phyloP scores from a whole-genome alignment of 1,139 yeast genomes.

The Hanseniaspora gamundiae region DNA sequence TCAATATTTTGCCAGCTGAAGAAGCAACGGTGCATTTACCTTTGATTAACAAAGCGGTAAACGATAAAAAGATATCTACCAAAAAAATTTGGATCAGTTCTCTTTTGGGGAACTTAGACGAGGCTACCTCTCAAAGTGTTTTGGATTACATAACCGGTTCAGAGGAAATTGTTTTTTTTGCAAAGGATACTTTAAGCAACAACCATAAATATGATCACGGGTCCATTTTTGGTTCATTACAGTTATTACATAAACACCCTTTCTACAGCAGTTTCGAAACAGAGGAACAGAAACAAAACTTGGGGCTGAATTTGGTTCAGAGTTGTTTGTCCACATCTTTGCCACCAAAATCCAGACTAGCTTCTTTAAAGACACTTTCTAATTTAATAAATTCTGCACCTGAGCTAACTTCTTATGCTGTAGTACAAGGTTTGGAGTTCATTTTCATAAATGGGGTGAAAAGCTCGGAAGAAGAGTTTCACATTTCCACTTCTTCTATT shows the following conservation, averaged over 20 bases:
- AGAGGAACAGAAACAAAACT: constrained; percentile 7
- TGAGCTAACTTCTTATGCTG: constrained; percentile 14
- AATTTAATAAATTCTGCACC: constrained; percentile 14
- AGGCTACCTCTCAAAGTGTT: not conserved
- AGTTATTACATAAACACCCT: constrained; percentile 12
- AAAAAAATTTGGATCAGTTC: constrained; percentile 58
- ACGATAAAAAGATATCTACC: constrained; percentile 50
- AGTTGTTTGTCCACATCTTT: constrained; percentile 7
- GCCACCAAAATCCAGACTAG: constrained; percentile 13
- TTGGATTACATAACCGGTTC: constrained; percentile 11
- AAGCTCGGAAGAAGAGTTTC: constrained; percentile 15
- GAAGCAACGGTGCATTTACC: constrained; percentile 11
- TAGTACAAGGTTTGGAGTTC: constrained; percentile 8
- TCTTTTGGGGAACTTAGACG: constrained; percentile 16
- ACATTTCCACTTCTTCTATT: constrained; percentile 19
- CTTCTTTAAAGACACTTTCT: constrained; percentile 15
- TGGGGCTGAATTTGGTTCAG: constrained; percentile 5
- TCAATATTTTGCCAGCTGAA: constrained; percentile 17
- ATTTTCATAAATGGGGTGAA: not conserved
- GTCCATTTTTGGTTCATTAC: constrained; percentile 15
- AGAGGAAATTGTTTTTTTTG: constrained; percentile 23
- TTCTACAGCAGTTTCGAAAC: constrained; percentile 6
- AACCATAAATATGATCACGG: constrained; percentile 15
- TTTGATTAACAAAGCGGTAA: constrained; percentile 44
- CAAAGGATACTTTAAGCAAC: constrained; percentile 14